A percentile compares a stretch with the other conserved stretches of the same genome.
phyloP scores from a whole-genome alignment of 495 filamentous ascomycete species.

The Lepidopterella palustris region DNA sequence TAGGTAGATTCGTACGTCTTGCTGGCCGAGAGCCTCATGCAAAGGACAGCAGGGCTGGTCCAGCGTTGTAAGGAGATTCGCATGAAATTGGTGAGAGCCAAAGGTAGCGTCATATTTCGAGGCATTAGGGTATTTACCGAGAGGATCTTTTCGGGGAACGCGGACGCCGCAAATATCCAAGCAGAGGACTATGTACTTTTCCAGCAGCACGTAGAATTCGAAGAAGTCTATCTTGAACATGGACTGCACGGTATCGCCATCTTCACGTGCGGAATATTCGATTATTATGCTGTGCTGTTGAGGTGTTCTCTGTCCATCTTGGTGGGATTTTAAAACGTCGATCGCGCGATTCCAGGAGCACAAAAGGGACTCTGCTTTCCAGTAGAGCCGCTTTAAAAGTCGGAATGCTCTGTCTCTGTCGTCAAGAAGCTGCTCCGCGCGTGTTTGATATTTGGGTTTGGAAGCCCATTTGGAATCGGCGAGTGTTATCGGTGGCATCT shows the following conservation, averaged over 20 bases:
- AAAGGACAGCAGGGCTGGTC: slow-evolving; percentile 47
- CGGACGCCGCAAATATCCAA: slow-evolving; percentile 51
- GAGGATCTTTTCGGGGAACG: slow-evolving; percentile 25
- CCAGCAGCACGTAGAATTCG: slow-evolving; percentile 62
- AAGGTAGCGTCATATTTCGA: slow-evolving; percentile 11
- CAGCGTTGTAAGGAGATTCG: slow-evolving; percentile 55
- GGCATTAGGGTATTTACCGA: slow-evolving; percentile 17
- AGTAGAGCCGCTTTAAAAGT: slow-evolving; percentile 15
- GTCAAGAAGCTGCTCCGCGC: slow-evolving; percentile 13
- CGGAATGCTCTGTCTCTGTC: slow-evolving; percentile 21
- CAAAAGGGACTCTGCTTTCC: slow-evolving; percentile 21
- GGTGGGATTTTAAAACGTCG: slow-evolving; percentile 8
- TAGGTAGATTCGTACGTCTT: slow-evolving; percentile 45
- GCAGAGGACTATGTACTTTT: slow-evolving; percentile 56
- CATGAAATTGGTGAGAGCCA: slow-evolving; percentile 51
- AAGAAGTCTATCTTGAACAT: slow-evolving; percentile 69
- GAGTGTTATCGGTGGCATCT: background rate
- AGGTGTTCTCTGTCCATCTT: background rate
- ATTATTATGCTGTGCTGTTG: slow-evolving; percentile 2
- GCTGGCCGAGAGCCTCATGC: slow-evolving; percentile 43
- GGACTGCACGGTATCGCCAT: slow-evolving; percentile 1
- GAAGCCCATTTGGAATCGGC: background rate
- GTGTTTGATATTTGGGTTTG: background rate
- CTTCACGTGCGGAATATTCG: slow-evolving; percentile 2
- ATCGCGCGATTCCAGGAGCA: slow-evolving; percentile 17